phyloP scores from a whole-genome alignment of 2,329 filamentous ascomycete genomes.

The Trichoderma polysporum region DNA sequence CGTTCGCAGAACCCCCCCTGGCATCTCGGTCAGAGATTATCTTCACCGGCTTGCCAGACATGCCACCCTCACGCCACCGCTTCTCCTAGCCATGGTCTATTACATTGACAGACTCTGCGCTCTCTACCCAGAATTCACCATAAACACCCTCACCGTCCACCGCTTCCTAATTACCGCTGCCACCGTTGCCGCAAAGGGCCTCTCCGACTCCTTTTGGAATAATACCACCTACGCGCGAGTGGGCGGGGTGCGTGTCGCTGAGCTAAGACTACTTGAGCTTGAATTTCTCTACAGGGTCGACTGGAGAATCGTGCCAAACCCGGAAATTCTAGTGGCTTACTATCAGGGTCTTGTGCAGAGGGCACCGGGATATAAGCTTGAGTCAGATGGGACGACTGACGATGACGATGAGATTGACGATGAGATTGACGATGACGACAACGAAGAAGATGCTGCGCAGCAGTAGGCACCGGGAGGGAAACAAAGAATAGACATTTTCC shows the following conservation, averaged over 20 bases:
- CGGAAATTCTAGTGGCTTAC: slow-evolving; percentile 90
- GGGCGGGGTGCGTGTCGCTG: slow-evolving; percentile 84
- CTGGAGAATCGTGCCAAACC: slow-evolving; percentile 95
- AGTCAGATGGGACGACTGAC: slow-evolving; percentile 39
- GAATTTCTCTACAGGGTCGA: slow-evolving; percentile 91
- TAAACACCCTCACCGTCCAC: slow-evolving; percentile 94
- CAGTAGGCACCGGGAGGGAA: not conserved
- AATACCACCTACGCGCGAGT: slow-evolving; percentile 95
- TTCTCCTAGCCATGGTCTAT: slow-evolving; percentile 98
- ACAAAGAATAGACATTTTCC: not conserved
- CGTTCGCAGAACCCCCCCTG: slow-evolving; percentile 59
- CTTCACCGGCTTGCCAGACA: slow-evolving; percentile 89
- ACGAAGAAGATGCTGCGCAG: slow-evolving; percentile 23
- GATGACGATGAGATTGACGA: slow-evolving; percentile 35
- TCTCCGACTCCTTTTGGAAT: slow-evolving; percentile 98
- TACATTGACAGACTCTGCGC: slow-evolving; percentile 95
- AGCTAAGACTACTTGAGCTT: slow-evolving; percentile 86
- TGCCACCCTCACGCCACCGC: slow-evolving; percentile 86
- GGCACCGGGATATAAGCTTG: slow-evolving; percentile 55
- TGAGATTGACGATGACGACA: slow-evolving; percentile 33
- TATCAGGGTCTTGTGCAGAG: slow-evolving; percentile 81
- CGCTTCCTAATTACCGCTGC: slow-evolving; percentile 95
- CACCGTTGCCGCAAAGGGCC: slow-evolving; percentile 91
- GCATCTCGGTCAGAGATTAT: slow-evolving; percentile 93
- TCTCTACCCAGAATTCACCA: slow-evolving; percentile 90